These are phyloP conservation scores for Chaetomium cochliodes DNA, from an alignment of 495 filamentous ascomycete species.

Conservation along the genomic window DNA sequence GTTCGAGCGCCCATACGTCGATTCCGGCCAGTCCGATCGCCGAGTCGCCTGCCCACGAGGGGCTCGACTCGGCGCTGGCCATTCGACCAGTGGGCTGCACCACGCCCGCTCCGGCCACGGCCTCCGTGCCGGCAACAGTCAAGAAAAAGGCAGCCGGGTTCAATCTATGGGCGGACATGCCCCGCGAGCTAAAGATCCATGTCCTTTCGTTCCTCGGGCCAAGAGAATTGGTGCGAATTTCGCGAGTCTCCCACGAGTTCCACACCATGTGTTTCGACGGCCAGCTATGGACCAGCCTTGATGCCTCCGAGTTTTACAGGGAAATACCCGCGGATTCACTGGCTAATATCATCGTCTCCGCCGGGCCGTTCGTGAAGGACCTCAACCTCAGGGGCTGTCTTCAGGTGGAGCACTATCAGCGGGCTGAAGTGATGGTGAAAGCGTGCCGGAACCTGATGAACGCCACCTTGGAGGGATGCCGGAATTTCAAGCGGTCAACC, in stretches of 20 bases:
- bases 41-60: conserved; percentile 39
- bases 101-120: conserved; percentile 45
- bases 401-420: conserved; percentile 74
- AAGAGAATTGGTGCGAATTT: conserved; percentile 78
- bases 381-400: conserved; percentile 69
- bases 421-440: conserved; percentile 69
- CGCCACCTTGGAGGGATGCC: conserved; percentile 83
- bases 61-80: conserved; percentile 37
- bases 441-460: conserved; percentile 83
- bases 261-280: conserved; percentile 90
- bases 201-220: conserved; percentile 76
- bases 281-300: conserved; percentile 83
- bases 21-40: conserved; percentile 51
- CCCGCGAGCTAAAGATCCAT: conserved; percentile 74
- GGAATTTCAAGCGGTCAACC: conserved; percentile 69
- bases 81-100: conserved; percentile 37
- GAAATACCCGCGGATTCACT: conserved; percentile 81
- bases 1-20: conserved; percentile 65
- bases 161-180: conserved; percentile 79
- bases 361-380: conserved; percentile 86
- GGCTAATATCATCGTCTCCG: conserved; percentile 77
- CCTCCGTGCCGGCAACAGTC: conserved; percentile 65
- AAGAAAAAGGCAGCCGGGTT: conserved; percentile 50
- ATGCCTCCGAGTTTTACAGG: conserved; percentile 82
- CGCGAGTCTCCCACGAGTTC: conserved; percentile 77